Evolutionary conservation across 768 basidiomycete genomes (phyloP), one percentile per base, ranked within the genome.

Genomic region (Collybiopsis luxurians): DNA sequence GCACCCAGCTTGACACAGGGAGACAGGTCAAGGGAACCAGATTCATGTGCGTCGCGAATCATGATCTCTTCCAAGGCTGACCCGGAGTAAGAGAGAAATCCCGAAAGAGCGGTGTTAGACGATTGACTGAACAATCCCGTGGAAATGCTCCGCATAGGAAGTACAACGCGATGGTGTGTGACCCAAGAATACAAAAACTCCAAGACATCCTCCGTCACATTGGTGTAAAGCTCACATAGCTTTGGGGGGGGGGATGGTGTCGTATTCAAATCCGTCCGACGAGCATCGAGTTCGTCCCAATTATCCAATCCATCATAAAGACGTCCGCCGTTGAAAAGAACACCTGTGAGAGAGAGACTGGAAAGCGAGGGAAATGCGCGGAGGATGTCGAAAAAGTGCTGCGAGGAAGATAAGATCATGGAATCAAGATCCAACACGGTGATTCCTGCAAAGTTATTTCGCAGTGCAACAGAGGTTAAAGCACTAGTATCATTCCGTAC

Each of bases 161-260:
- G 21, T 6, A 34, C n/a, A 23, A 36, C 19, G 24, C 26, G 6
- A 19, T 51, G 50, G 26, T 51, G 36, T 4, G 50, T 17, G 12
- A 51, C 24, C 50, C 50, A 51, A 15, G 50, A 38, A 39, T 38
- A 51, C 15, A 51, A 23, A 13, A 51, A 51, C 21, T 51, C 50
- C 23, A 23, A 11, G 10, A 51, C 24, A 23, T 51, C 50, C 23
- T 51, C 50, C 17, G 34, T 51, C 12, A 40, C 34, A n/a, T 51
- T 39, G 4, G 13, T 4, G 23, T 51, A 17, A 4, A 51, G 36
- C 24, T 51, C 36, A 7, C 13, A 23, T 7, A 51, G 36, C 17
- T 39, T 13, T 12, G 30, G 13, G 21, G 50, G 50, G 38, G 50
- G 50, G 9, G 21, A 23, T 24, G 50, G 50, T 19, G 50, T 51